Percentiles rank a stretch among this genome's conserved stretches.
Conservation (phyloP, 2,329 filamentous ascomycete genomes). For the Fusarium azukiicola region DNA sequence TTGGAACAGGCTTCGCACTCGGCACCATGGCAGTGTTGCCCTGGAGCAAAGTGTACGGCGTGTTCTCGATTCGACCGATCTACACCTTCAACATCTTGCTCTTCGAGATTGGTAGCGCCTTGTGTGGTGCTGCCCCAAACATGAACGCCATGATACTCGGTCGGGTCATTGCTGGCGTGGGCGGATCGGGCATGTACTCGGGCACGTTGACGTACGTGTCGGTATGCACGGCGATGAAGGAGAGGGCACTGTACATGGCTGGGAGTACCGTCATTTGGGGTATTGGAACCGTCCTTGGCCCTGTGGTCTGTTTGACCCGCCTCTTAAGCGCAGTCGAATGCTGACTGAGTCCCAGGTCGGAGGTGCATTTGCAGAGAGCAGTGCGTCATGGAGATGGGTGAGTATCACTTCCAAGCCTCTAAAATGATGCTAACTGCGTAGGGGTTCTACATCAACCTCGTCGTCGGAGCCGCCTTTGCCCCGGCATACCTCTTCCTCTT, state of each 20-base stretch:
- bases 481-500: slow-evolving; percentile 57
- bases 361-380: slow-evolving; percentile 65
- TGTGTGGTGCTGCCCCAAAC: slow-evolving; percentile 64
- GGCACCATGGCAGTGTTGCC: slow-evolving; percentile 29
- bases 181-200: slow-evolving; percentile 60
- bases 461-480: slow-evolving; percentile 63
- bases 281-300: slow-evolving; percentile 65
- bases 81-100: slow-evolving; percentile 45
- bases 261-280: slow-evolving; percentile 59
- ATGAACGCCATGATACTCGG: slow-evolving; percentile 69
- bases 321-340: no score
- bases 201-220: slow-evolving; percentile 35
- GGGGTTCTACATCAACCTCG: slow-evolving; percentile 70
- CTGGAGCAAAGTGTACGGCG: slow-evolving; percentile 27
- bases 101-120: slow-evolving; percentile 54
- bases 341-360: slow-evolving; percentile 55
- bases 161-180: slow-evolving; percentile 65
- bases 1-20: slow-evolving; percentile 34
- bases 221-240: slow-evolving; percentile 13
- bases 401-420: not conserved
- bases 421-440: slow-evolving; percentile 51
- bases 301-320: slow-evolving; percentile 48
- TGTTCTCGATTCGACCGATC: slow-evolving; percentile 50
- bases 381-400: slow-evolving; percentile 65
- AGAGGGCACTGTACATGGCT: slow-evolving; percentile 43